These are phyloP conservation scores for Diplotaxis tenuifolia DNA, from an alignment of 345 rosid genomes.

Conservation along the genomic window DNA sequence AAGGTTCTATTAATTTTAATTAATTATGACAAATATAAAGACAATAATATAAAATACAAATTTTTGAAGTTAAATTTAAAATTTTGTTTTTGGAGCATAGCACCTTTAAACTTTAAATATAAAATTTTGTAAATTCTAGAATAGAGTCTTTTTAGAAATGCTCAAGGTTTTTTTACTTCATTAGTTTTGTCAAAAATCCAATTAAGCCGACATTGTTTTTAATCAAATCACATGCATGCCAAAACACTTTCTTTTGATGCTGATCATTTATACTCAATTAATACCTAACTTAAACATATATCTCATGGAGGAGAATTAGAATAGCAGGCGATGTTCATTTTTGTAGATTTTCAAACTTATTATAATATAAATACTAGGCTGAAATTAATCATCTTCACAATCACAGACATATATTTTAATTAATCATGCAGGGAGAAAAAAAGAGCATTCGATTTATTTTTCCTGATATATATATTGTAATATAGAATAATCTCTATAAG, in stretches of 20 bases:
- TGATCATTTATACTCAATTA: not conserved
- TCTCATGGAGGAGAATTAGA: not conserved
- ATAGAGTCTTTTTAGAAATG: too few species aligned
- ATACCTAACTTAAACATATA: not conserved
- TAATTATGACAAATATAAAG: too few species aligned
- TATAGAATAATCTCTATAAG: too few species aligned
- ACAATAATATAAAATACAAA: too few species aligned
- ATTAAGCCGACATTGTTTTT: not conserved
- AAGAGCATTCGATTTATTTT: not conserved
- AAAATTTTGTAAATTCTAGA: too few species aligned
- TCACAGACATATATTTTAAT: not conserved
- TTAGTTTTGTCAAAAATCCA: conserved; percentile 16
- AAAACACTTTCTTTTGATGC: not conserved
- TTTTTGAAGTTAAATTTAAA: too few species aligned
- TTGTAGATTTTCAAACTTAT: not conserved
- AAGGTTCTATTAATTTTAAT: too few species aligned
- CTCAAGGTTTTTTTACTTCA: not conserved
- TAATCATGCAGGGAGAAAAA: not conserved
- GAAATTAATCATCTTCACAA: not conserved
- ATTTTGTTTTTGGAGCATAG: too few species aligned
- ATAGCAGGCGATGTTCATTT: not conserved
- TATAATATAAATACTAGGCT: not conserved
- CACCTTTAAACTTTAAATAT: too few species aligned
- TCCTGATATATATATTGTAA: not conserved
- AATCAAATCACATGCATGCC: conserved; percentile 5